phyloP scores from a whole-genome alignment of 805 yeast species.

The Wickerhamiella nectarea region DNA sequence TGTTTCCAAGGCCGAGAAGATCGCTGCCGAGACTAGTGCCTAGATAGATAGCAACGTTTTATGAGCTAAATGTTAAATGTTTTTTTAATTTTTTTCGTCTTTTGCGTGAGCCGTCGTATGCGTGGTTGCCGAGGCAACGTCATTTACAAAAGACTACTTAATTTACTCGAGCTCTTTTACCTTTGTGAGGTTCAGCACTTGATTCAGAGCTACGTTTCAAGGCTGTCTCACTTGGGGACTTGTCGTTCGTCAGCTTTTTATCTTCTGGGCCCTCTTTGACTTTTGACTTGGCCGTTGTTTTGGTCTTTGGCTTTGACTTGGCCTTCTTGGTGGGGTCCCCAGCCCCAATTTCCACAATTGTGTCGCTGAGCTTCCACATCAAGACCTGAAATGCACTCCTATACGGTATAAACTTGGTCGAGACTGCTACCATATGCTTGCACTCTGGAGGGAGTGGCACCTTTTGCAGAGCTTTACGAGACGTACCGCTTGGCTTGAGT shows the following conservation, averaged over 20 bases:
- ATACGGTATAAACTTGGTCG: constrained; percentile 51
- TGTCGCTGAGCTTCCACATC: constrained; percentile 57
- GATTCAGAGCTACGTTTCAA: no score
- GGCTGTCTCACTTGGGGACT: no score
- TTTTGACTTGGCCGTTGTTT: neutral
- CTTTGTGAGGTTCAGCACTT: no score
- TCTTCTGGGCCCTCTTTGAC: neutral
- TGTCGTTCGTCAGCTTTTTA: neutral
- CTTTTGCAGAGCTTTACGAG: constrained; percentile 28
- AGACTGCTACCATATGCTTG: constrained; percentile 50
- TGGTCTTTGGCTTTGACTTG: neutral
- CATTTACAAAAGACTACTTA: no score
- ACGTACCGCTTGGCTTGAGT: constrained; percentile 22
- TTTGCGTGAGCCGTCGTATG: no score
- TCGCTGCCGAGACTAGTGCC: constrained; percentile 60
- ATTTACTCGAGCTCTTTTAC: no score
- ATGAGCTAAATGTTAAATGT: neutral
- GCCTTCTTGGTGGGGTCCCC: neutral
- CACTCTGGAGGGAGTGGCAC: constrained; percentile 23
- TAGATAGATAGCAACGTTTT: constrained; percentile 9
- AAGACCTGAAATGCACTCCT: constrained; percentile 53
- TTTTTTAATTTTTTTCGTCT: no score
- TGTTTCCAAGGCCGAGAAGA: constrained; percentile 95
- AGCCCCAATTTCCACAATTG: constrained; percentile 3
- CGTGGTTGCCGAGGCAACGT: no score